Base-by-base conservation (phyloP, 1,139 yeast genomes). In the Geotrichum histeridarum region DNA sequence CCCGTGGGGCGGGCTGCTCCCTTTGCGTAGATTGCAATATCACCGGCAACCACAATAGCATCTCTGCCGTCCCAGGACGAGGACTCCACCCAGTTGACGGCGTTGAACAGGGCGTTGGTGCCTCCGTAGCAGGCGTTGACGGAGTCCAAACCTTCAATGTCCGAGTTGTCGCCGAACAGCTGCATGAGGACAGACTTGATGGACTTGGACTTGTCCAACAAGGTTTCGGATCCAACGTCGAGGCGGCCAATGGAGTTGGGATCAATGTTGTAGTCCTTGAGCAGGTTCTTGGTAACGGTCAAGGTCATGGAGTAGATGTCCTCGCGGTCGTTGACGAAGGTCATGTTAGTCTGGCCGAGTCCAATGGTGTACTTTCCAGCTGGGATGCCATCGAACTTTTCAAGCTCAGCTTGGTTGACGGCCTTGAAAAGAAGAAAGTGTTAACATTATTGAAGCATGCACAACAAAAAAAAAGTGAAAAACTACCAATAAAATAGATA, bases 1-100 rank as follows among this genome's bases (percentile, higher is more conserved):
- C 99, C 99, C 57, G 99, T 93, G 67, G 99, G 99, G 78, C 99
- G 85, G 56, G 99, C 99, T 51, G 95, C 86, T 70, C 99, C 99
- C 75, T 91, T 82, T 65, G 93, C 90, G 74, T 94, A 94, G 65
- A 94, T 86, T 69, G 99, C 99, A 70, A 94, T 93, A 73, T 94
- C 99, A 73, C 97, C 98, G 68, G 94, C 84, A 42, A 91, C 96
- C 55, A 91, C 99, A 66, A 93, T 82, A 58, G 99, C 99, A 68
- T 93, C 91, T 73, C 99, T 83, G 61, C 99, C 99, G 69, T 94
- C 99, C 99, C 99, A 94, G 48, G 93, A 80, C 36, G 91, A 83
- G 36, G 97, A 89, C 74, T 93, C 97, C 64, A 94, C 75, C 99
- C 99, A 94, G 80, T 90, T 90, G 70, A 93, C 71, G 32, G 97